Evolutionary conservation across 1,284 basidiomycete species (phyloP).

Genomic region (Pseudozyma tsukubaensis): DNA sequence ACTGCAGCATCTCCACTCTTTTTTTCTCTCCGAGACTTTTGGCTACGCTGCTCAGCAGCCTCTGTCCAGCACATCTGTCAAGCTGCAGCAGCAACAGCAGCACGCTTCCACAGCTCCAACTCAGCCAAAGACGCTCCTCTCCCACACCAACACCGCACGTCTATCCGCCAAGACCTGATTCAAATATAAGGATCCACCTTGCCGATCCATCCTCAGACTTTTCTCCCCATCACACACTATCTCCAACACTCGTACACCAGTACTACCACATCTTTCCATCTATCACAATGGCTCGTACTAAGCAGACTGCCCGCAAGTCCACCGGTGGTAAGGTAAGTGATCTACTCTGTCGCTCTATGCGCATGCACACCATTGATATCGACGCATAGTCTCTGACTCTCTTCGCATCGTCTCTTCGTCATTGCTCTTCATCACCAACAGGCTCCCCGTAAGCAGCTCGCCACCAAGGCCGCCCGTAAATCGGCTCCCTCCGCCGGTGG

Average conservation of each 20-base stretch:
- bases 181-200: conserved; percentile 49
- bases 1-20: too few relatives aligned
- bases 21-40: too few relatives aligned
- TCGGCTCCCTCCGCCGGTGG: conserved; percentile 79
- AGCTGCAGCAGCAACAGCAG: too few relatives aligned
- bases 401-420: not conserved
- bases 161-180: conserved; percentile 19
- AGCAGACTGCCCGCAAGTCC: conserved; percentile 86
- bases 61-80: not conserved
- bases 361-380: not conserved
- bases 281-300: conserved; percentile 67
- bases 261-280: conserved; percentile 25
- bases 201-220: conserved; percentile 21
- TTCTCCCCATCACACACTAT: conserved; percentile 33
- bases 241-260: conserved; percentile 31
- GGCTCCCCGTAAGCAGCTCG: conserved; percentile 89
- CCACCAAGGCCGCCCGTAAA: conserved; percentile 80
- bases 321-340: conserved; percentile 76
- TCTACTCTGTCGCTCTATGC: not conserved
- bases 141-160: conserved; percentile 11
- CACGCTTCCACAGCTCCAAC: conserved; percentile 6
- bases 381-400: conserved; percentile 15
- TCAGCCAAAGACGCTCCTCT: too few relatives aligned
- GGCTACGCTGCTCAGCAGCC: not conserved
- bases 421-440: conserved; percentile 68